phyloP scores from a whole-genome alignment of 1,284 basidiomycete species.

The Ustilago lituana region DNA sequence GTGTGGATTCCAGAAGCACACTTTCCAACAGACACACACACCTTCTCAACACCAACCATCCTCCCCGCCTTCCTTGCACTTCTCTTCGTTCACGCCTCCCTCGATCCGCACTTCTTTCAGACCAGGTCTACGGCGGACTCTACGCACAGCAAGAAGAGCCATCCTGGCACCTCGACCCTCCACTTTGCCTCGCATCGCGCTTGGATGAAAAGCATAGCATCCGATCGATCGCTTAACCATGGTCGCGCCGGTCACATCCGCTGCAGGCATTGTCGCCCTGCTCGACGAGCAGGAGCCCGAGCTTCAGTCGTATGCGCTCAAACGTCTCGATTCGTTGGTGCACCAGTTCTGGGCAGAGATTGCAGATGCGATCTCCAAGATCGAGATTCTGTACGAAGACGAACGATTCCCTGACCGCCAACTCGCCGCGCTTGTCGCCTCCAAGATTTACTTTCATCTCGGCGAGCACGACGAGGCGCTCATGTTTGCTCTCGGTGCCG shows the following conservation, averaged over 20 bases:
- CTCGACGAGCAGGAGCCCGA: slow-evolving; percentile 65
- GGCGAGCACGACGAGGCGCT: slow-evolving; percentile 66
- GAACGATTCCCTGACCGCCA: slow-evolving; percentile 61
- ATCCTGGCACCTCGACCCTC: neutral
- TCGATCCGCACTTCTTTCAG: neutral
- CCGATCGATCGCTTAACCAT: slow-evolving; percentile 14
- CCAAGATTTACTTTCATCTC: slow-evolving; percentile 67
- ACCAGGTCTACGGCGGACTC: too few species aligned
- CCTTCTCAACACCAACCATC: slow-evolving; percentile 4
- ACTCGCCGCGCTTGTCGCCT: slow-evolving; percentile 65
- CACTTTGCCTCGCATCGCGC: neutral
- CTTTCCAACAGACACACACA: slow-evolving; percentile 1
- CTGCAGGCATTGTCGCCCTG: slow-evolving; percentile 64
- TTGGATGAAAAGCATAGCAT: too few species aligned
- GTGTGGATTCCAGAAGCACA: slow-evolving; percentile 9
- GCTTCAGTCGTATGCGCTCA: slow-evolving; percentile 64
- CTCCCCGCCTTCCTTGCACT: neutral
- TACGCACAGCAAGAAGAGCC: slow-evolving; percentile 1
- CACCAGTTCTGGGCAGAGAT: slow-evolving; percentile 67
- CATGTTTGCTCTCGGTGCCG: slow-evolving; percentile 66
- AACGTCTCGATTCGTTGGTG: slow-evolving; percentile 63
- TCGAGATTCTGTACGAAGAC: slow-evolving; percentile 66
- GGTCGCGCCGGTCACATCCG: slow-evolving; percentile 51
- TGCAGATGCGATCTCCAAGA: slow-evolving; percentile 63
- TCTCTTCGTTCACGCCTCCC: neutral